Percentiles rank a stretch among this genome's conserved stretches.
Evolutionary conservation across 768 basidiomycete species (phyloP).

Genomic region (Lentinula lateritia): DNA sequence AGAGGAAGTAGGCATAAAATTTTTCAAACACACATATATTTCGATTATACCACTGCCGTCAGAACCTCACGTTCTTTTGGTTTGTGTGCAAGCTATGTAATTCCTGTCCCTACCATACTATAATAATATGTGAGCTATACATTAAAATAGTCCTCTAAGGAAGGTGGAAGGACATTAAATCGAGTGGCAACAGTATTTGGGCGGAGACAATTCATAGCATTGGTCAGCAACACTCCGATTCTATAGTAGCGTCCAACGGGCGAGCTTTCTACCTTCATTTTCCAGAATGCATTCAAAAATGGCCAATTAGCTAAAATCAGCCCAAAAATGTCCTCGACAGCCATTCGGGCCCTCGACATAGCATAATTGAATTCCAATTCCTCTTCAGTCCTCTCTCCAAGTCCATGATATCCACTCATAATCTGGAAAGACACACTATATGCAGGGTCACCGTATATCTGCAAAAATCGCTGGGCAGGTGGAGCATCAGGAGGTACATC

Average conservation of each 20-base stretch:
- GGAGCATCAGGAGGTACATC: background rate
- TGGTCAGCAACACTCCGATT: constrained; percentile 14
- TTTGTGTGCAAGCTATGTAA: too few relatives aligned
- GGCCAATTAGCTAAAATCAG: constrained; percentile 9
- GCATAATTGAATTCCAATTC: constrained; percentile 12
- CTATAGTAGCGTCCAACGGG: constrained; percentile 17
- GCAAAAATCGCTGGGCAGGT: background rate
- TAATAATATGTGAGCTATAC: too few relatives aligned
- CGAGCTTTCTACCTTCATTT: constrained; percentile 8
- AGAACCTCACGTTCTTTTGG: too few relatives aligned
- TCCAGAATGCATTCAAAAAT: constrained; percentile 13
- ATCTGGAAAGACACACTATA: too few relatives aligned
- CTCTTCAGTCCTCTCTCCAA: background rate
- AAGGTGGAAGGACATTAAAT: too few relatives aligned
- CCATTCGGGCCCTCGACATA: constrained; percentile 12
- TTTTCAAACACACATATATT: too few relatives aligned
- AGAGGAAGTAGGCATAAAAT: too few relatives aligned
- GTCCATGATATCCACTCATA: too few relatives aligned
- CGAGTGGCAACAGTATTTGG: background rate
- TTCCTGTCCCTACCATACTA: too few relatives aligned
- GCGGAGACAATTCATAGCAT: constrained; percentile 11
- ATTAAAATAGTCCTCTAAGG: too few relatives aligned
- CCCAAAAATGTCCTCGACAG: constrained; percentile 16
- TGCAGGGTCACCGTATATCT: too few relatives aligned
- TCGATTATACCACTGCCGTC: too few relatives aligned